Evolutionary conservation across 495 filamentous ascomycete species (phyloP), one percentile per base, ranked within the genome.

Genomic region (Aspergillus olivimuriae): DNA sequence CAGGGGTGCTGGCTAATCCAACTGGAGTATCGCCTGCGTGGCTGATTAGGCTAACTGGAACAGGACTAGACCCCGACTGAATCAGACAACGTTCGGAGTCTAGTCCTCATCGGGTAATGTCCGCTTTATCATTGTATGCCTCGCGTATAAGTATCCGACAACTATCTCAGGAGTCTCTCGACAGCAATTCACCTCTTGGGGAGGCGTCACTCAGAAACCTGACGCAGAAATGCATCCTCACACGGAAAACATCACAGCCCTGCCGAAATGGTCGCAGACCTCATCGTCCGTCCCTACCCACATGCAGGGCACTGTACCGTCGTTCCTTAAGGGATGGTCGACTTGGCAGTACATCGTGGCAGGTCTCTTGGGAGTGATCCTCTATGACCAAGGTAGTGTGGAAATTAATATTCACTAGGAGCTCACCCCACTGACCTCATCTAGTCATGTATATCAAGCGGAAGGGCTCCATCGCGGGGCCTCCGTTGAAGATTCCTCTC

Each of bases 401-500:
- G 18, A 1, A 4, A 1, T 1, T 21, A n/a, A 9, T 1, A 15
- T 33, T 14, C 20, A 24, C 14, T 3, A 32, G 2, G 4, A 26
- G 12, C 9, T 14, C 30, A 18, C 33, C 30, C 5, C 9, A 21
- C 49, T 61, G 28, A 51, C 38, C 35, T 56, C 60, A 4, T 43
- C 37, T 32, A 94, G 89, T 83, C 57, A 80, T 71, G 57, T 96
- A 95, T 60, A 72, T 92, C 52, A 74, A 69, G 53, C 77, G 86
- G 24, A 96, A 95, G 58, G 87, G 86, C 20, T 74, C 78, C 1
- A 91, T 96, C 55, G 84, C 72, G 23, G 90, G 90, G 12, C 87
- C 87, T 12, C 32, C 72, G 11, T 83, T 76, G 61, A 96, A 96
- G 59, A 74, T 83, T 26, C 90, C 90, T 6, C 89, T 96, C 51